Evolutionary conservation across 2,329 filamentous ascomycete species (phyloP).

Genomic region (Aspergillus udagawae): DNA sequence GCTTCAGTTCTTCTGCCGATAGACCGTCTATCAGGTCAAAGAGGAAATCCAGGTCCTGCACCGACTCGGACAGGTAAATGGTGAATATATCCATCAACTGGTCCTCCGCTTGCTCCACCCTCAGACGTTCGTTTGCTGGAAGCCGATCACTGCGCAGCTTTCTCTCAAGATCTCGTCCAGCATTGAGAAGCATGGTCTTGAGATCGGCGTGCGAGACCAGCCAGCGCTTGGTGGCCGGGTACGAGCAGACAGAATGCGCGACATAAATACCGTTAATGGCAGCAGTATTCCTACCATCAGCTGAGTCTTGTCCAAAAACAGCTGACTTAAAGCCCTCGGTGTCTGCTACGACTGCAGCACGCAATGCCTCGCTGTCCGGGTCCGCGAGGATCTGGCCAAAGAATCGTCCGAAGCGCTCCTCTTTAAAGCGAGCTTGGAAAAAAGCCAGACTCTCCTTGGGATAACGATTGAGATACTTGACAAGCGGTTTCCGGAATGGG

Average conservation of each 20-base stretch:
- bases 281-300: conserved; percentile 67
- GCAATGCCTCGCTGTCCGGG: conserved; percentile 67
- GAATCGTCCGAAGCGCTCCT: conserved; percentile 84
- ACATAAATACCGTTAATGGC: conserved; percentile 86
- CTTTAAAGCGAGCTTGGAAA: conserved; percentile 73
- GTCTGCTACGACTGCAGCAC: conserved; percentile 70
- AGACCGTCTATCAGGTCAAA: conserved; percentile 81
- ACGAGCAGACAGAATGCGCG: conserved; percentile 71
- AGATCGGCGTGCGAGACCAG: conserved; percentile 53
- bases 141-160: conserved; percentile 68
- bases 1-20: conserved; percentile 76
- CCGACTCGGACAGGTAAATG: conserved; percentile 69
- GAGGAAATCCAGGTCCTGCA: conserved; percentile 74
- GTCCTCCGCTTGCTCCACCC: conserved; percentile 83
- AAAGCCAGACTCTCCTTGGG: conserved; percentile 81
- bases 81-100: conserved; percentile 83
- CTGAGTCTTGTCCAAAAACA: conserved; percentile 60
- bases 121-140: conserved; percentile 68
- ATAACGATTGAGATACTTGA: conserved; percentile 91
- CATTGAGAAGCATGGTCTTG: conserved; percentile 56
- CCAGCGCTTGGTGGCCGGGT: conserved; percentile 64
- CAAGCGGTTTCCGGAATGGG: conserved; percentile 84
- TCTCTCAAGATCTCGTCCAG: conserved; percentile 74
- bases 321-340: conserved; percentile 67
- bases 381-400: conserved; percentile 82